Base-by-base conservation (phyloP, 2,329 filamentous ascomycete species). In the Xylaria digitata region DNA sequence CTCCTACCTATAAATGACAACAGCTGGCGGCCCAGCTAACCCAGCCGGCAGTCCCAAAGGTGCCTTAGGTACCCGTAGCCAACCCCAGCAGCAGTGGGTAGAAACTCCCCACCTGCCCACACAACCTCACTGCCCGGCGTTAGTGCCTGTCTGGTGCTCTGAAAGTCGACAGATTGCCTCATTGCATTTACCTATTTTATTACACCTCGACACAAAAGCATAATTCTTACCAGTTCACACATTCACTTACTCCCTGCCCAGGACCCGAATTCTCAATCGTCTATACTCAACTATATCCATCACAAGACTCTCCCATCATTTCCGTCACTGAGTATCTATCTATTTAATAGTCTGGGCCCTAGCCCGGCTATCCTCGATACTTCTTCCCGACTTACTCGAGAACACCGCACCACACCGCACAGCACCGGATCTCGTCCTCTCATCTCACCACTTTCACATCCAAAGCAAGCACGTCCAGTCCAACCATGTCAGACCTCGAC, bases 401-500 rank as follows among this genome's bases (percentile, higher is more conserved):
- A 6, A 3, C n/a, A 26, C 55, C 17, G 57, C 61, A 37, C 17
- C 34, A 9, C 26, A 26, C 55, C 17, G 57, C 61, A 37, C 17
- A 21, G 5, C 26, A 26, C 26, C 26, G 26, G 17, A 54, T 9
- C 8, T 34, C 11, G 30, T 21, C 21, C 3, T 26, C 15, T 63
- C 32, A 55, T 70, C 72, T 67, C 21, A 26, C 48, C 23, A 32
- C 48, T 15, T 19, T 26, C 37, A 5, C 46, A 2, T 3, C 17
- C 6, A 37, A 6, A 58, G 3, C 26, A 48, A 3, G 42, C 32
- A 37, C 56, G 19, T 15, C 11, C 37, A 40, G 34, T 53, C 64
- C 69, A 26, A 54, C 34, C 34, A 75, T 75, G 73, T 74, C 74
- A 5, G 75, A 76, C 46, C 68, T 73, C 40, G 75, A 76, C 42